phyloP scores from a whole-genome alignment of 2,329 filamentous ascomycete species.

The Oidium heveae region DNA sequence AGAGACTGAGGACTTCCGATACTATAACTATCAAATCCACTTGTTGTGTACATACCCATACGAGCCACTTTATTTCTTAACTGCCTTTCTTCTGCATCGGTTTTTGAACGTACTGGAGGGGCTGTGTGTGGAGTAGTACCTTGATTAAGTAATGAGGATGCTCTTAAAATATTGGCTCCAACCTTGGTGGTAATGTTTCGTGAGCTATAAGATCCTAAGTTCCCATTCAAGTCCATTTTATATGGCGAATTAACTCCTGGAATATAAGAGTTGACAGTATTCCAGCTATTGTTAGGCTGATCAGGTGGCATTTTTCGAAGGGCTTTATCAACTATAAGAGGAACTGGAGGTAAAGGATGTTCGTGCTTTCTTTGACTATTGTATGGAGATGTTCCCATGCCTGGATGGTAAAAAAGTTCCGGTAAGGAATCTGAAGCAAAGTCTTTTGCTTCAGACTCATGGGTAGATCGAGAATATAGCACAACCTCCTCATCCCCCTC shows the following conservation, averaged over 20 bases:
- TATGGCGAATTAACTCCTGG: background rate
- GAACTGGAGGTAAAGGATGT: conserved; percentile 37
- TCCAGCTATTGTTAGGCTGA: conserved; percentile 8
- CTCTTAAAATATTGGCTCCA: conserved; percentile 32
- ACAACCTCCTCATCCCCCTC: conserved; percentile 62
- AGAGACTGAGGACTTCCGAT: conserved; percentile 22
- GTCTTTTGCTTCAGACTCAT: conserved; percentile 31
- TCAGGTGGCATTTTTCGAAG: background rate
- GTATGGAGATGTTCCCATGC: conserved; percentile 34
- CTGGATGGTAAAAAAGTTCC: conserved; percentile 85
- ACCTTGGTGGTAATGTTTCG: conserved; percentile 7
- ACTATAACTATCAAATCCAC: conserved; percentile 31
- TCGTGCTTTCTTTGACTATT: conserved; percentile 15
- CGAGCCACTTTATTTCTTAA: conserved; percentile 25
- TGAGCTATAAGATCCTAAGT: background rate
- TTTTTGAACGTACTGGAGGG: conserved; percentile 75
- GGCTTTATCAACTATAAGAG: conserved; percentile 21
- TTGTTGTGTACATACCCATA: conserved; percentile 24
- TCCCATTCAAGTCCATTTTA: conserved; percentile 9
- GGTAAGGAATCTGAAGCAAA: conserved; percentile 49
- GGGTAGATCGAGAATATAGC: conserved; percentile 21
- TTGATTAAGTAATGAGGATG: conserved; percentile 62
- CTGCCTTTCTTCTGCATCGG: conserved; percentile 53
- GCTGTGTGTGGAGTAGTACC: conserved; percentile 55
- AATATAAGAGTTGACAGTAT: background rate